A percentile compares a stretch with the other conserved stretches of the same genome.
These are phyloP conservation scores for Cupressus sempervirens DNA, from an alignment of 75 land plant species.

Conservation along the genomic window DNA sequence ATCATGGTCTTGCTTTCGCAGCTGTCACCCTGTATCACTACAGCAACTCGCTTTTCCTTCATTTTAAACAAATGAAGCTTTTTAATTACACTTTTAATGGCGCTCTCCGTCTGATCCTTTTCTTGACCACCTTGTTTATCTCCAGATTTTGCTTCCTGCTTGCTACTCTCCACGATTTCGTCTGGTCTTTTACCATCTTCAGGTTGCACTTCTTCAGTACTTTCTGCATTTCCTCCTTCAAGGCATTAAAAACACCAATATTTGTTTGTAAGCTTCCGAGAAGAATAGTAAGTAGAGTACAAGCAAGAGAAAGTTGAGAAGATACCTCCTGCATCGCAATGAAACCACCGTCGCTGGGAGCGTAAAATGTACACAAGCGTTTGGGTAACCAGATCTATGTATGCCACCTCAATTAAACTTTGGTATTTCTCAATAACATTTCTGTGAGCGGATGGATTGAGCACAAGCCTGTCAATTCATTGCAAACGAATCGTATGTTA, in stretches of 20 bases:
- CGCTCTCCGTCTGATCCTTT: no score
- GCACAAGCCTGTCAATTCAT: not conserved
- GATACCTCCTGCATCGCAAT: not conserved
- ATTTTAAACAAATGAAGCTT: not conserved
- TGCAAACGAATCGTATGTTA: not conserved
- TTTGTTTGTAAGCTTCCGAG: no score
- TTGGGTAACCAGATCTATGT: not conserved
- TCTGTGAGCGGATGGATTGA: no score
- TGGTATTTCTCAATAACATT: not conserved
- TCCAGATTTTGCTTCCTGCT: no score
- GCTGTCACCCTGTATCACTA: not conserved
- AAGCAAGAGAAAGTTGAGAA: no score
- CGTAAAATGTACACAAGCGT: not conserved
- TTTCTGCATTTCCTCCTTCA: no score
- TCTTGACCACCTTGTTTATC: not conserved
- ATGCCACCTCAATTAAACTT: not conserved
- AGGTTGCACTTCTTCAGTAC: no score
- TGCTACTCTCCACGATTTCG: no score
- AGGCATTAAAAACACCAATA: no score
- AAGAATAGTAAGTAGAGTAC: no score
- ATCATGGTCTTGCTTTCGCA: not conserved
- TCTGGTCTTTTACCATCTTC: no score
- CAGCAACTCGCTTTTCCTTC: not conserved
- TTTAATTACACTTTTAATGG: not conserved
- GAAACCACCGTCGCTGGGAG: not conserved